A percentile compares a stretch with the other conserved stretches of the same genome.
Evolutionary conservation across 805 yeast species (phyloP).

Genomic region (Pichia insulana): DNA sequence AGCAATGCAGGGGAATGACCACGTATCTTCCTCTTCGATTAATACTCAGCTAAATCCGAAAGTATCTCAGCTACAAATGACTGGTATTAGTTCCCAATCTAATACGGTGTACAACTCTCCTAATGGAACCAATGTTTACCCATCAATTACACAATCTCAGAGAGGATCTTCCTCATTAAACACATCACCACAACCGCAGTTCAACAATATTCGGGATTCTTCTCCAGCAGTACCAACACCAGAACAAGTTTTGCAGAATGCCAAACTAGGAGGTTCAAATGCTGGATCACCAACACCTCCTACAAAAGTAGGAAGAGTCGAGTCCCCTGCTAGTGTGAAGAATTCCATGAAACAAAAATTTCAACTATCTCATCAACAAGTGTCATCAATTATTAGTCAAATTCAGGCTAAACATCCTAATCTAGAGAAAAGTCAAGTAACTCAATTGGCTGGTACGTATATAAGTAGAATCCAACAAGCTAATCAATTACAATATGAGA

Average conservation of each 20-base stretch:
- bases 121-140: neutral
- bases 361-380: slow-evolving; percentile 50
- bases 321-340: slow-evolving; percentile 2
- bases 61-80: neutral
- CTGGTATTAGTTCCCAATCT: neutral
- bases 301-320: neutral
- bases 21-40: slow-evolving; percentile 23
- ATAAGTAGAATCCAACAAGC: slow-evolving; percentile 43
- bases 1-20: slow-evolving; percentile 31
- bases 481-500: slow-evolving; percentile 20
- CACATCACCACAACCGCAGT: slow-evolving; percentile 4
- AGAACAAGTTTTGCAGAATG: slow-evolving; percentile 16
- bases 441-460: slow-evolving; percentile 56
- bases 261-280: slow-evolving; percentile 1
- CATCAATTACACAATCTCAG: neutral
- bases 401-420: slow-evolving; percentile 61
- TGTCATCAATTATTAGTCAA: slow-evolving; percentile 53
- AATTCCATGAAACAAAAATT: slow-evolving; percentile 16
- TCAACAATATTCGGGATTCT: neutral
- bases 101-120: neutral
- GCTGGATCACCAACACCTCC: slow-evolving; percentile 11
- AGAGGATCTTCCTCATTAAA: neutral
- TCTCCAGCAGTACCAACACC: slow-evolving; percentile 19
- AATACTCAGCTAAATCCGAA: slow-evolving; percentile 5
- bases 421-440: slow-evolving; percentile 54